A percentile compares a stretch with the other conserved stretches of the same genome.
Conservation (phyloP, 164 flowering plant species). For the Saururus chinensis region DNA sequence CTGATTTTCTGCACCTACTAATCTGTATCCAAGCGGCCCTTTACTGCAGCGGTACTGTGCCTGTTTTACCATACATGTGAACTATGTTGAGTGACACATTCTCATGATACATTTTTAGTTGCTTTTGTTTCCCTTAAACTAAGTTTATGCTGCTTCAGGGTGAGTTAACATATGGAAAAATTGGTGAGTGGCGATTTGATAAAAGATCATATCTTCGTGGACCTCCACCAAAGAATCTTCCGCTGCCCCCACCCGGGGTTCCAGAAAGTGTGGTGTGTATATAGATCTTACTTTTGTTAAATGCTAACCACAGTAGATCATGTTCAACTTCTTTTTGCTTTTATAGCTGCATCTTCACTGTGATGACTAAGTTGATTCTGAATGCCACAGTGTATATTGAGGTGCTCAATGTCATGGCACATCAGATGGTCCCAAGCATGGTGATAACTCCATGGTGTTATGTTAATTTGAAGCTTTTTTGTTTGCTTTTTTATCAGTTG, state of each 20-base stretch:
- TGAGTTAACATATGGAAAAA: constrained; percentile 71
- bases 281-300: neutral
- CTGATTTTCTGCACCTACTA: no score
- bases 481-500: neutral
- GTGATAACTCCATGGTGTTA: no score
- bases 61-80: no score
- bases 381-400: neutral
- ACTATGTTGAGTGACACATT: no score
- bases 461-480: neutral
- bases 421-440: neutral
- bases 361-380: no score
- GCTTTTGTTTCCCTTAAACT: neutral
- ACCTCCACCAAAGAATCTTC: constrained; percentile 64
- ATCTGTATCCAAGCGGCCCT: no score
- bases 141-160: constrained; percentile 43
- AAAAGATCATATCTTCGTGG: constrained; percentile 65
- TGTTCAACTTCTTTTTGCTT: neutral
- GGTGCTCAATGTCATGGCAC: neutral
- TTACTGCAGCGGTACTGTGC: no score
- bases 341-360: no score
- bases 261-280: constrained; percentile 97
- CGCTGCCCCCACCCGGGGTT: constrained; percentile 92
- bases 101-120: neutral
- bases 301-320: neutral
- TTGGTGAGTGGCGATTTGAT: constrained; percentile 96